These are phyloP conservation scores for Candida verbasci DNA, from an alignment of 805 yeast species.

Conservation along the genomic window DNA sequence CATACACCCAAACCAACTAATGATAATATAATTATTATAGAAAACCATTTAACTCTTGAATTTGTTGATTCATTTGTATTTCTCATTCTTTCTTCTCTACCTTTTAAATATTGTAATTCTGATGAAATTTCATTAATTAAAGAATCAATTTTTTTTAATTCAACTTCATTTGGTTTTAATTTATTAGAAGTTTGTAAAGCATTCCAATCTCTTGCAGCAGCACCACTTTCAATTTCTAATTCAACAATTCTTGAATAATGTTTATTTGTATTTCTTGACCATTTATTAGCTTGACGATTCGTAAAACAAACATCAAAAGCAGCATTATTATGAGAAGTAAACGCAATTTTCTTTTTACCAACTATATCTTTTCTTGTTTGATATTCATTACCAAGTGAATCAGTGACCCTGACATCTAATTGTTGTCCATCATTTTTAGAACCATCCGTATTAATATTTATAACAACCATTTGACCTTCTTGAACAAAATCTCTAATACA, in stretches of 20 bases:
- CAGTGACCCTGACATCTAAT: slow-evolving; percentile 63
- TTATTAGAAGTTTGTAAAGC: slow-evolving; percentile 89
- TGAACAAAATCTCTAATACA: slow-evolving; percentile 91
- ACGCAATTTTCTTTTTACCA: slow-evolving; percentile 70
- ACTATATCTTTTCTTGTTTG: slow-evolving; percentile 69
- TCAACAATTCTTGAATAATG: slow-evolving; percentile 67
- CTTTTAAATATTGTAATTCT: slow-evolving; percentile 79
- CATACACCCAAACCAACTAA: slow-evolving; percentile 80
- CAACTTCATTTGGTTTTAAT: slow-evolving; percentile 88
- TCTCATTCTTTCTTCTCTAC: slow-evolving; percentile 88
- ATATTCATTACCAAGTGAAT: slow-evolving; percentile 80
- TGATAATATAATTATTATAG: slow-evolving; percentile 61
- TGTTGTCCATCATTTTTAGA: slow-evolving; percentile 81
- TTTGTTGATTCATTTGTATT: slow-evolving; percentile 97
- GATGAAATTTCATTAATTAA: slow-evolving; percentile 73
- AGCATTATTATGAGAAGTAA: slow-evolving; percentile 77
- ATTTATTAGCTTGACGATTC: slow-evolving; percentile 43
- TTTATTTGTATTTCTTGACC: slow-evolving; percentile 34
- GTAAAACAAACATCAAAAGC: slow-evolving; percentile 91
- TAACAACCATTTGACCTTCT: slow-evolving; percentile 83
- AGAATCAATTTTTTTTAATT: slow-evolving; percentile 82
- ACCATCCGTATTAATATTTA: slow-evolving; percentile 73
- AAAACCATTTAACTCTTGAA: slow-evolving; percentile 85
- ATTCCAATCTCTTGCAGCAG: slow-evolving; percentile 98
- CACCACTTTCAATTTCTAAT: slow-evolving; percentile 90